Percentiles rank a stretch among this genome's conserved stretches.
Evolutionary conservation across 2,329 filamentous ascomycete genomes (phyloP).

Genomic region (Trichoderma oligosporum): DNA sequence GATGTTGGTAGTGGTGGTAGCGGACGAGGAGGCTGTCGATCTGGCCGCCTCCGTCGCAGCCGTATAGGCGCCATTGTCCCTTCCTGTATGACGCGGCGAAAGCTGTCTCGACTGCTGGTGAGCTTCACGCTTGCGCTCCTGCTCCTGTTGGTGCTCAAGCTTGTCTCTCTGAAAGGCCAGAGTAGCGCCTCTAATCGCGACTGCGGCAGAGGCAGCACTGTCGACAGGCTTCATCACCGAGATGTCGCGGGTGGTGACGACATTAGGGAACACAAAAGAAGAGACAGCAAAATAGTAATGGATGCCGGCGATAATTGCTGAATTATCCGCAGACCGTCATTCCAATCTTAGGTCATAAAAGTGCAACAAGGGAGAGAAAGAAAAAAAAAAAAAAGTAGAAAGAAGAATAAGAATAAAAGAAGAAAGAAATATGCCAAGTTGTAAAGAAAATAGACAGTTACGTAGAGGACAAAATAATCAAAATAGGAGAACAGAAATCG

Average conservation of each 20-base stretch:
- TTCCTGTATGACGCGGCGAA: neutral
- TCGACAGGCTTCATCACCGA: conserved; percentile 37
- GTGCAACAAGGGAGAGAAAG: neutral
- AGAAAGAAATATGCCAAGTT: neutral
- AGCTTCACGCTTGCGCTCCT: too few relatives aligned
- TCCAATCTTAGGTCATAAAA: neutral
- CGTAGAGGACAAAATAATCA: neutral
- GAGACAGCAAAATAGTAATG: neutral
- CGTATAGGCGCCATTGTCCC: conserved; percentile 40
- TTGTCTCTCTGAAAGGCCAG: conserved; percentile 47
- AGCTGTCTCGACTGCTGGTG: neutral
- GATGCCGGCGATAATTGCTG: too few relatives aligned
- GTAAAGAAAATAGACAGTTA: neutral
- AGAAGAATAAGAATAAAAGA: neutral
- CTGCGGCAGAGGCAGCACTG: conserved; percentile 39
- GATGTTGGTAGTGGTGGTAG: neutral
- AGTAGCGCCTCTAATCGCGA: conserved; percentile 51
- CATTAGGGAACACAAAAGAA: conserved; percentile 20
- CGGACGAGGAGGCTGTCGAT: neutral
- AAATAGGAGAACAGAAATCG: neutral
- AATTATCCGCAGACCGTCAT: conserved; percentile 2
- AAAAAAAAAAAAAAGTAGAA: neutral
- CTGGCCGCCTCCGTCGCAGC: conserved; percentile 42
- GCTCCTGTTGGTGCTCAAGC: conserved; percentile 19
- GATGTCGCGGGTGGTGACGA: conserved; percentile 16